phyloP scores from a whole-genome alignment of 495 filamentous ascomycete genomes.

The Haplographium delicatum region DNA sequence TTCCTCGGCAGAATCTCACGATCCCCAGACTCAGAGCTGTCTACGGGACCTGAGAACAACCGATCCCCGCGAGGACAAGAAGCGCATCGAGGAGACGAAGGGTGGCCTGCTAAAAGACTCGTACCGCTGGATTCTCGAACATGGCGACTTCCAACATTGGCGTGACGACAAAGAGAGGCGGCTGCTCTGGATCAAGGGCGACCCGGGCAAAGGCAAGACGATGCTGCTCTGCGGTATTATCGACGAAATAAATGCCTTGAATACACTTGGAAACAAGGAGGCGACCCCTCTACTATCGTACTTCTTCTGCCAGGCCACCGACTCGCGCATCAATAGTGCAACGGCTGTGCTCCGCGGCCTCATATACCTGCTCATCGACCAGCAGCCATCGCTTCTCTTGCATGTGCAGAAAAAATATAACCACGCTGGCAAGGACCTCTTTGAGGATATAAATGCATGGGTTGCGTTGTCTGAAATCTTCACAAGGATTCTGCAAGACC shows the following conservation, averaged over 20 bases:
- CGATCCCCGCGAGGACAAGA: not conserved
- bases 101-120: not conserved
- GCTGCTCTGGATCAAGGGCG: conserved; percentile 40
- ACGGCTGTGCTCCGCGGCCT: conserved; percentile 32
- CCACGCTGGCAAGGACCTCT: conserved; percentile 24
- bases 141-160: not conserved
- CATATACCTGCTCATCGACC: conserved; percentile 28
- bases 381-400: conserved; percentile 30
- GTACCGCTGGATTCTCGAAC: conserved; percentile 1
- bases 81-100: not conserved
- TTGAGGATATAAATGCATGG: conserved; percentile 30
- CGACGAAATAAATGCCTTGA: conserved; percentile 23
- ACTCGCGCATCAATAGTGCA: conserved; percentile 29
- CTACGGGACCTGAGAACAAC: not conserved
- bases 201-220: conserved; percentile 38
- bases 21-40: too few species aligned
- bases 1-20: too few species aligned
- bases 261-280: too few species aligned
- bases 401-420: conserved; percentile 32
- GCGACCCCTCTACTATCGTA: conserved; percentile 27
- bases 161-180: not conserved
- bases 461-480: conserved; percentile 29
- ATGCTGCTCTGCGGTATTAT: conserved; percentile 37
- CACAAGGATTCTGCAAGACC: conserved; percentile 29
- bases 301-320: conserved; percentile 43